These are phyloP conservation scores for Solanum infundibuliforme DNA, from an alignment of 257 asterid genomes.

Conservation along the genomic window DNA sequence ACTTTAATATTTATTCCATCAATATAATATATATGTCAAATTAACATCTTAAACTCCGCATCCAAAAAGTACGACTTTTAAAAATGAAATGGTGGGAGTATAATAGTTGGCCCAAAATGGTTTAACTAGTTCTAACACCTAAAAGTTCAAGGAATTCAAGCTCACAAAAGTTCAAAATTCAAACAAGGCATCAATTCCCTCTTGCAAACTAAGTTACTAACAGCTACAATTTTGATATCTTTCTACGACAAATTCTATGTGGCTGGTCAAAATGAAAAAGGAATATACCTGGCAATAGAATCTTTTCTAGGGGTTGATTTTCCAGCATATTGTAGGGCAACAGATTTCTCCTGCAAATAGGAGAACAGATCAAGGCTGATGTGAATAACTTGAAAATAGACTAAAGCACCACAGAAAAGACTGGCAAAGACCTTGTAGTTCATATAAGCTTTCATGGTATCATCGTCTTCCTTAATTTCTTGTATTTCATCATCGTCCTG, in stretches of 20 bases:
- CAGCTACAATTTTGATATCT: neutral
- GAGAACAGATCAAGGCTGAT: neutral
- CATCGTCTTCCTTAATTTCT: conserved; percentile 65
- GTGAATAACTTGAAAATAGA: neutral
- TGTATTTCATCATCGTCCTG: conserved; percentile 73
- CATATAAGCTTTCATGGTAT: conserved; percentile 15
- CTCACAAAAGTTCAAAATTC: neutral
- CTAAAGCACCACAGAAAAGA: neutral
- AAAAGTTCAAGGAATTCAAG: neutral
- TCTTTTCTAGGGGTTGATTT: neutral
- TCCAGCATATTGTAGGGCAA: neutral
- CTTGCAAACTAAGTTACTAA: neutral
- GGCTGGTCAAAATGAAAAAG: neutral
- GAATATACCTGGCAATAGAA: conserved; percentile 5
- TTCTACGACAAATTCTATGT: neutral
- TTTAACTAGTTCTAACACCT: neutral
- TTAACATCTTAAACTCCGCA: neutral
- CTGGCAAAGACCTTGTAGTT: conserved; percentile 37
- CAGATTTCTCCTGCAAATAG: conserved; percentile 1
- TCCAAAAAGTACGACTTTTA: neutral
- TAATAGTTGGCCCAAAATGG: neutral
- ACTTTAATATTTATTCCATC: neutral
- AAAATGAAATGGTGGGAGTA: neutral
- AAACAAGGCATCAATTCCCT: neutral
- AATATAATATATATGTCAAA: neutral